These are phyloP conservation scores for Camelina sativa DNA, from an alignment of 345 rosid species.

Conservation along the genomic window DNA sequence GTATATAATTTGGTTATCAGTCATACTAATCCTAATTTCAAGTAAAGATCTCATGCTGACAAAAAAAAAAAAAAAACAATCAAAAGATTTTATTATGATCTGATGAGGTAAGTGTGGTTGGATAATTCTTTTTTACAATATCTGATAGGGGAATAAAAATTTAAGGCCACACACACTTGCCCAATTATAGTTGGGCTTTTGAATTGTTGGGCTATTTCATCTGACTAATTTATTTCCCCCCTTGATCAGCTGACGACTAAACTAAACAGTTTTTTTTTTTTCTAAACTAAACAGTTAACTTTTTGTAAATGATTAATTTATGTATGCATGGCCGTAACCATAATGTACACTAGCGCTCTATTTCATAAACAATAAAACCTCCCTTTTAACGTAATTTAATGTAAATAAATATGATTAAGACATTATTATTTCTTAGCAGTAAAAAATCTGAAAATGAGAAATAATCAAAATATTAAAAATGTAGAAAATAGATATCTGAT, in stretches of 20 bases:
- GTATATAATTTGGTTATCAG: not conserved
- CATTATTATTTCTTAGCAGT: not conserved
- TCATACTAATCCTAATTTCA: not conserved
- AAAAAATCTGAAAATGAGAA: not conserved
- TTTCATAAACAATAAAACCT: too few relatives aligned
- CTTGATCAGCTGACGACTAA: too few relatives aligned
- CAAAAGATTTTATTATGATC: not conserved
- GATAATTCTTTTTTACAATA: too few relatives aligned
- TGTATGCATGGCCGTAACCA: too few relatives aligned
- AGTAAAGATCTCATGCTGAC: not conserved
- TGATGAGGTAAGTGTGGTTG: not conserved
- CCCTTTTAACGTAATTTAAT: too few relatives aligned
- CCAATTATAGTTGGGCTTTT: not conserved
- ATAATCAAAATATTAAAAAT: not conserved
- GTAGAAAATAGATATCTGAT: not conserved
- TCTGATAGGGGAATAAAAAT: too few relatives aligned
- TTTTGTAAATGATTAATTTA: too few relatives aligned
- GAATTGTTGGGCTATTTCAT: not conserved
- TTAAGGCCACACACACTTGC: not conserved
- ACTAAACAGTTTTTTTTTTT: too few relatives aligned
- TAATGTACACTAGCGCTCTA: too few relatives aligned
- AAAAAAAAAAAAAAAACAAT: not conserved
- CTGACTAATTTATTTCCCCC: not conserved
- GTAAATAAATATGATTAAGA: constrained; percentile 5
- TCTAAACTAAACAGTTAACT: too few relatives aligned